Conservation (phyloP, 192 early-diverging fungal genomes). For the Rhizophagus clarus region DNA sequence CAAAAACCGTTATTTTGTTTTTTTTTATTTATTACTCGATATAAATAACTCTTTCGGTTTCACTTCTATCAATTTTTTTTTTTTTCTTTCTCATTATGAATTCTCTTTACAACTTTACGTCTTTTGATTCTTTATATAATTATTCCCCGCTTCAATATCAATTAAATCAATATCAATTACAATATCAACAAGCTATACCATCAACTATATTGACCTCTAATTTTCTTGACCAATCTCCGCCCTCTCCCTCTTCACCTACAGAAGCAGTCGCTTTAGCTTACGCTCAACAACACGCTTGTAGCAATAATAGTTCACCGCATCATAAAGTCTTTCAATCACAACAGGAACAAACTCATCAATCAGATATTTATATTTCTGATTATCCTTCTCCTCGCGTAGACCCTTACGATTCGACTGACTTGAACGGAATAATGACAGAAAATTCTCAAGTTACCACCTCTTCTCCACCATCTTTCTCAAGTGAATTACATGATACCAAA, state of each 20-base stretch:
- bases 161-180: neutral
- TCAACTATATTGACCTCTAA: neutral
- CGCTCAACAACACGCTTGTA: neutral
- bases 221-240: neutral
- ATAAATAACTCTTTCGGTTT: too few relatives aligned
- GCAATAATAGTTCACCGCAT: neutral
- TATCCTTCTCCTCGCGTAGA: constrained; percentile 7
- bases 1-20: too few relatives aligned
- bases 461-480: neutral
- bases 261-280: neutral
- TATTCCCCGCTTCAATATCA: neutral
- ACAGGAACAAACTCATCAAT: neutral
- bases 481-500: neutral
- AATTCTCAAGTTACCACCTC: neutral
- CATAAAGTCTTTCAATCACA: neutral
- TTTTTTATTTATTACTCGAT: too few relatives aligned
- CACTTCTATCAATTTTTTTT: too few relatives aligned
- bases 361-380: neutral
- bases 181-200: neutral
- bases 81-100: neutral
- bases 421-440: neutral
- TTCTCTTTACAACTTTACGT: neutral
- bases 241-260: neutral
- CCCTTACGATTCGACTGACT: neutral
- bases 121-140: neutral